Evolutionary conservation across 306 rosid species (phyloP).

Genomic region (Corylus avellana): DNA sequence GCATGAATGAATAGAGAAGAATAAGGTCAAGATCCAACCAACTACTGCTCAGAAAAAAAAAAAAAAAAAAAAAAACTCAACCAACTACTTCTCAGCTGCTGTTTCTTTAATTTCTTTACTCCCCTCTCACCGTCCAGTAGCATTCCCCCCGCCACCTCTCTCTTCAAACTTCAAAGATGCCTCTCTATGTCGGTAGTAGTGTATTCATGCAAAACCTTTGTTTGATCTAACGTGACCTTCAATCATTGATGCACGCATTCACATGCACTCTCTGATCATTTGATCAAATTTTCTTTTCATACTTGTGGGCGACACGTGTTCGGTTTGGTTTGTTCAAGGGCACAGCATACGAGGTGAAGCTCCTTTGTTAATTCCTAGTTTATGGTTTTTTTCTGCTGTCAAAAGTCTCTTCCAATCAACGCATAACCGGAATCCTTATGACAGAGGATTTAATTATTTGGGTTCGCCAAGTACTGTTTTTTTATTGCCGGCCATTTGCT

Average conservation of each 20-base stretch:
- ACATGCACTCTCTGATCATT: slow-evolving; percentile 22
- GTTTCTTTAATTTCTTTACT: background rate
- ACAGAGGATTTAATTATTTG: slow-evolving; percentile 27
- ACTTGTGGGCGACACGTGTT: background rate
- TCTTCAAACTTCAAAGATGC: slow-evolving; percentile 27
- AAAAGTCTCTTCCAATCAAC: slow-evolving; percentile 27
- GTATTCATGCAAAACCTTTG: slow-evolving; percentile 18
- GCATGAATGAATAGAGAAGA: background rate
- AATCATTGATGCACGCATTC: slow-evolving; percentile 43
- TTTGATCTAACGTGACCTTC: slow-evolving; percentile 37
- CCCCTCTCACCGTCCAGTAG: background rate
- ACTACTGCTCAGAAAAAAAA: background rate
- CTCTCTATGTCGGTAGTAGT: slow-evolving; percentile 18
- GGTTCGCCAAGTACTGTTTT: background rate
- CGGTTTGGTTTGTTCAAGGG: background rate
- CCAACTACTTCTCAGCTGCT: background rate
- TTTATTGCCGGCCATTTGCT: background rate
- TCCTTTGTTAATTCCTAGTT: slow-evolving; percentile 1
- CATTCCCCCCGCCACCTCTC: background rate
- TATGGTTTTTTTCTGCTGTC: background rate
- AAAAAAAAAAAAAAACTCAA: background rate
- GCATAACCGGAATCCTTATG: slow-evolving; percentile 18
- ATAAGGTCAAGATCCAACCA: background rate
- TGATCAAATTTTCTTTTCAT: background rate
- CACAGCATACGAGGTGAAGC: slow-evolving; percentile 24